phyloP scores from a whole-genome alignment of 495 filamentous ascomycete species.

The Xylaria bambusicola region DNA sequence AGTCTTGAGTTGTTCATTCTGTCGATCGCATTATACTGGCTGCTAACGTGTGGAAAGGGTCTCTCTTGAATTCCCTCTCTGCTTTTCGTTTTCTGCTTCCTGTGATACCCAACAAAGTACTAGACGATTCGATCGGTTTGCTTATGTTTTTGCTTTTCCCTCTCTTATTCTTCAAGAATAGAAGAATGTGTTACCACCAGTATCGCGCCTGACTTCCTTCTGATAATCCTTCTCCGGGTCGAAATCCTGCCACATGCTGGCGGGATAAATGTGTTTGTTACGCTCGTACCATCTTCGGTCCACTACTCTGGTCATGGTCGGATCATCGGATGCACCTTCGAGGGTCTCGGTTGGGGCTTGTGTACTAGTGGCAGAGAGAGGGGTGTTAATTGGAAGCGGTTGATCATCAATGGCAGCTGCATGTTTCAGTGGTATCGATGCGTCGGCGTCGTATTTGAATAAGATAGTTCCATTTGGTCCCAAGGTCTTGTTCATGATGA shows the following conservation, averaged over 20 bases:
- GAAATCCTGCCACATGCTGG: slow-evolving; percentile 94
- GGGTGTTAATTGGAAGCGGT: slow-evolving; percentile 24
- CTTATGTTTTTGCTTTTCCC: too few relatives aligned
- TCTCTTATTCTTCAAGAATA: slow-evolving; percentile 56
- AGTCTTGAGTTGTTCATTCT: not conserved
- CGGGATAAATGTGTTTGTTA: slow-evolving; percentile 97
- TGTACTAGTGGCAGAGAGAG: slow-evolving; percentile 47
- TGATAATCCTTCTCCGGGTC: slow-evolving; percentile 86
- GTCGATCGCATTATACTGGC: not conserved
- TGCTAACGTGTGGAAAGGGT: not conserved
- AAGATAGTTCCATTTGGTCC: slow-evolving; percentile 70
- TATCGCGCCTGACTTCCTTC: slow-evolving; percentile 77
- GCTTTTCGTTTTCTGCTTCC: not conserved
- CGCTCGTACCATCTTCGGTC: slow-evolving; percentile 95
- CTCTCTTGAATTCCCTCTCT: not conserved
- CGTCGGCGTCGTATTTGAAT: slow-evolving; percentile 71
- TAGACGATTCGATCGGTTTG: too few relatives aligned
- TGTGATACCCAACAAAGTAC: too few relatives aligned
- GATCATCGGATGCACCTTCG: slow-evolving; percentile 79
- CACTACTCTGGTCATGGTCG: slow-evolving; percentile 87
- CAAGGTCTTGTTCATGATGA: slow-evolving; percentile 83
- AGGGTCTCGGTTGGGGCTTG: slow-evolving; percentile 45
- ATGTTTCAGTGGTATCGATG: slow-evolving; percentile 31
- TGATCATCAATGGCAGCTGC: not conserved
- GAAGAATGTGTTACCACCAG: slow-evolving; percentile 90